Percentiles rank a stretch among this genome's conserved stretches.
phyloP scores from a whole-genome alignment of 2,329 filamentous ascomycete species.

The Trichoderma aggressivum region DNA sequence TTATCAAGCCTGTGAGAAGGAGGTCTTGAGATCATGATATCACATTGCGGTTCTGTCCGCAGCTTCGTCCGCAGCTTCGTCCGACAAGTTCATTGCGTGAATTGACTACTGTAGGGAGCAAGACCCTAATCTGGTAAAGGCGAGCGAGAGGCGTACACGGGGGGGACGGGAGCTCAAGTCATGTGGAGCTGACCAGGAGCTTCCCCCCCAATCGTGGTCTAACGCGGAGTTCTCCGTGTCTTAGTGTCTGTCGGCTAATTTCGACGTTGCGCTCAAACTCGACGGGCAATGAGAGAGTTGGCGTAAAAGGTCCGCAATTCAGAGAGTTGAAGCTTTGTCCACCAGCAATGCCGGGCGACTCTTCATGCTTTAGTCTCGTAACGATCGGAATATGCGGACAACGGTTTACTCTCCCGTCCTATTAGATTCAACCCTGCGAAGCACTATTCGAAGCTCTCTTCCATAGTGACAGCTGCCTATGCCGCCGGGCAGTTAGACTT shows the following conservation, averaged over 20 bases:
- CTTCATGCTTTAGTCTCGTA: not conserved
- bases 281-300: not conserved
- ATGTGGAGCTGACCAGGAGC: not conserved
- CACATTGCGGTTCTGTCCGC: not conserved
- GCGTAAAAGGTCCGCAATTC: not conserved
- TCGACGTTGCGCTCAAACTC: not conserved
- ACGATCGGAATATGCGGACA: not conserved
- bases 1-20: not conserved
- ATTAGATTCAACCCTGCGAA: not conserved
- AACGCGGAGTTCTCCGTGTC: not conserved
- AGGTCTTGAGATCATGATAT: not conserved
- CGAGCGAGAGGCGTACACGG: not conserved
- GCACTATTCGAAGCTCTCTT: not conserved
- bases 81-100: not conserved
- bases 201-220: not conserved
- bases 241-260: not conserved
- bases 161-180: not conserved
- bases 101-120: not conserved
- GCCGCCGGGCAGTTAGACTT: not conserved
- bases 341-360: not conserved
- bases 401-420: not conserved
- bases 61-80: not conserved
- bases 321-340: not conserved
- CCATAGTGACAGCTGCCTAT: not conserved
- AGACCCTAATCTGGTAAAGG: not conserved